Evolutionary conservation across 2,329 filamentous ascomycete genomes (phyloP).

Genomic region (Phaeosphaeria sp.): DNA sequence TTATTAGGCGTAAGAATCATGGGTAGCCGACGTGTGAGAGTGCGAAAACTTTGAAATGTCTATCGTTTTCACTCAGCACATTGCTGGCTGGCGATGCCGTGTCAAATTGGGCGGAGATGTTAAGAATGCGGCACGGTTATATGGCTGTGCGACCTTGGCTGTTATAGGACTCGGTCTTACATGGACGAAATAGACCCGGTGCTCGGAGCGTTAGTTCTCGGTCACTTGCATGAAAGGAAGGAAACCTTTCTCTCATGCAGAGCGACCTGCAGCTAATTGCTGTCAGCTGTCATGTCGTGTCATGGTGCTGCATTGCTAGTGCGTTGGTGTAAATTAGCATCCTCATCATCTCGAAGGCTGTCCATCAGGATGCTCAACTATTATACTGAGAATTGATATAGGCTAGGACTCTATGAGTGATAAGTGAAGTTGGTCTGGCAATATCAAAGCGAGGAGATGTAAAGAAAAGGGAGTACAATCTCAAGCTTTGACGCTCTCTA

Average conservation of each 20-base stretch:
- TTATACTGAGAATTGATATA: not conserved
- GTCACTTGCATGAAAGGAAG: not conserved
- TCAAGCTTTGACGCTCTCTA: not conserved
- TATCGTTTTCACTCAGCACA: too few relatives aligned
- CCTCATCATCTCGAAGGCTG: too few relatives aligned
- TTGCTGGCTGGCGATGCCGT: too few relatives aligned
- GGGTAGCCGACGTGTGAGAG: too few relatives aligned
- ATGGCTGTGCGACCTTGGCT: too few relatives aligned
- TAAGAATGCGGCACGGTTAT: too few relatives aligned
- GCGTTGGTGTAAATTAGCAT: not conserved
- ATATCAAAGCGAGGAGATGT: not conserved
- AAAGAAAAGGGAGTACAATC: not conserved
- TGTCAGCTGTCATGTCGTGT: not conserved
- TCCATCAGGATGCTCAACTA: not conserved
- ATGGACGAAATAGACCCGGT: not conserved
- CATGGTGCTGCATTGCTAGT: not conserved
- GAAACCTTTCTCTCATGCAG: not conserved
- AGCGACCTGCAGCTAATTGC: not conserved
- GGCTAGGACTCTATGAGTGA: not conserved
- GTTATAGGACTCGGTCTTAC: too few relatives aligned
- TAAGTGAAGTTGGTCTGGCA: not conserved
- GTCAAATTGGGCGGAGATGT: too few relatives aligned
- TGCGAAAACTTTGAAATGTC: too few relatives aligned
- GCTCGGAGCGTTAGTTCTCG: not conserved
- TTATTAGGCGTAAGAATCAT: too few relatives aligned